Evolutionary conservation across 352 stramenopile genomes (phyloP).

Genomic region (Globisporangium polare): DNA sequence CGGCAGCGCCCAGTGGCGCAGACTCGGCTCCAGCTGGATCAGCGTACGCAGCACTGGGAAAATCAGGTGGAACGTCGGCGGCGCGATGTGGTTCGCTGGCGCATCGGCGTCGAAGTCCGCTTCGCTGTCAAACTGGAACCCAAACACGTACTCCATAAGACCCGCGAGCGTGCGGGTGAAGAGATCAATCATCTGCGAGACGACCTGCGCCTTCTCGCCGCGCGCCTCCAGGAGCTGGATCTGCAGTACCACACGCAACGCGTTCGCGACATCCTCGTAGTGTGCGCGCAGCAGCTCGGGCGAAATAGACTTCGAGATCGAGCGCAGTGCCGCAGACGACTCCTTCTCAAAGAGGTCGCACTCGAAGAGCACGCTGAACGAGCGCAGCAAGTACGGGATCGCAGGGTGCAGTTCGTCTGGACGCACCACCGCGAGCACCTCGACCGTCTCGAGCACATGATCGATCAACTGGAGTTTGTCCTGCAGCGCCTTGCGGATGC

Average conservation of each 20-base stretch:
- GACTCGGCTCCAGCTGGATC: slow-evolving; percentile 38
- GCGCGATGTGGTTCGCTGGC: slow-evolving; percentile 61
- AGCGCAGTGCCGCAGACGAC: slow-evolving; percentile 30
- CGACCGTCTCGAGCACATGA: slow-evolving; percentile 53
- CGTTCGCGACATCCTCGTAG: slow-evolving; percentile 58
- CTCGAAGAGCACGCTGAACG: slow-evolving; percentile 46
- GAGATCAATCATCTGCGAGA: slow-evolving; percentile 40
- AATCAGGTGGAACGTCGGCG: slow-evolving; percentile 74
- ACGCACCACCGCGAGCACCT: slow-evolving; percentile 46
- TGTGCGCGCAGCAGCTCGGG: slow-evolving; percentile 60
- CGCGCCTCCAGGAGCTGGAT: slow-evolving; percentile 34
- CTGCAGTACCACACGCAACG: slow-evolving; percentile 49
- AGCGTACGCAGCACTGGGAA: slow-evolving; percentile 69
- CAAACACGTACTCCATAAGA: slow-evolving; percentile 79
- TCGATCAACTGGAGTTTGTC: slow-evolving; percentile 37
- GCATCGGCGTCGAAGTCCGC: slow-evolving; percentile 64
- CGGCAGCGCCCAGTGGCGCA: slow-evolving; percentile 67
- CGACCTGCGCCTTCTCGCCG: slow-evolving; percentile 30
- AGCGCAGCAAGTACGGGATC: slow-evolving; percentile 59
- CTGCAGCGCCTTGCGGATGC: slow-evolving; percentile 42
- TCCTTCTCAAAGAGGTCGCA: slow-evolving; percentile 52
- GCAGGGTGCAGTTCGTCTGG: slow-evolving; percentile 74
- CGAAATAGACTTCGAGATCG: slow-evolving; percentile 59
- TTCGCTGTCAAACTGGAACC: slow-evolving; percentile 78
- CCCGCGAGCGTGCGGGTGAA: slow-evolving; percentile 56